phyloP scores from a whole-genome alignment of 495 filamentous ascomycete genomes.

The Penicillium arizonense region DNA sequence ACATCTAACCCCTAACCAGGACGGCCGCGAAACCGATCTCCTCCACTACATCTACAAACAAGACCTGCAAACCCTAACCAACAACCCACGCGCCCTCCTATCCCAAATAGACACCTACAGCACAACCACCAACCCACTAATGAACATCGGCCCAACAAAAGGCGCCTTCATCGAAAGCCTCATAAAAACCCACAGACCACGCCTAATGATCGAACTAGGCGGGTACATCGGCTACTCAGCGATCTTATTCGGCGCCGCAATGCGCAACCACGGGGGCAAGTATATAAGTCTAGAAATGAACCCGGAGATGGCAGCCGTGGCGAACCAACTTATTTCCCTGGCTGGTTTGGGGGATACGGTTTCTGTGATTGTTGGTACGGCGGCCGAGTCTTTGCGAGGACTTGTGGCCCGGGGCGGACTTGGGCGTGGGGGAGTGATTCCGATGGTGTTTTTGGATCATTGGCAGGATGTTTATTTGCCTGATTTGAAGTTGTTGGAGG shows the following conservation, averaged over 20 bases:
- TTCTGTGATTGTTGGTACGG: conserved; percentile 60
- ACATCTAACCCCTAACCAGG: conserved; percentile 31
- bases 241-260: conserved; percentile 60
- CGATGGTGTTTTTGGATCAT: conserved; percentile 34
- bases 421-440: too few species aligned
- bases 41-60: conserved; percentile 58
- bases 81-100: conserved; percentile 55
- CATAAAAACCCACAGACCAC: conserved; percentile 57
- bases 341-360: conserved; percentile 67
- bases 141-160: conserved; percentile 70
- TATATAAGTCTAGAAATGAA: conserved; percentile 66
- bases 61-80: conserved; percentile 48
- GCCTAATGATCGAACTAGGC: conserved; percentile 62
- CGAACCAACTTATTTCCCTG: conserved; percentile 57
- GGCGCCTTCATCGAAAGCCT: conserved; percentile 57
- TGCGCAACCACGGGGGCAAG: conserved; percentile 50
- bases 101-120: conserved; percentile 65
- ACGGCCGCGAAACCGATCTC: conserved; percentile 66
- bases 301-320: conserved; percentile 64
- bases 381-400: conserved; percentile 2
- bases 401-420: too few species aligned
- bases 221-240: conserved; percentile 73
- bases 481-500: conserved; percentile 31
- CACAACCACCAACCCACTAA: conserved; percentile 62
- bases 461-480: conserved; percentile 29